phyloP scores from a whole-genome alignment of 2,329 filamentous ascomycete genomes.

The Paraphaeosphaeria sporulosa region DNA sequence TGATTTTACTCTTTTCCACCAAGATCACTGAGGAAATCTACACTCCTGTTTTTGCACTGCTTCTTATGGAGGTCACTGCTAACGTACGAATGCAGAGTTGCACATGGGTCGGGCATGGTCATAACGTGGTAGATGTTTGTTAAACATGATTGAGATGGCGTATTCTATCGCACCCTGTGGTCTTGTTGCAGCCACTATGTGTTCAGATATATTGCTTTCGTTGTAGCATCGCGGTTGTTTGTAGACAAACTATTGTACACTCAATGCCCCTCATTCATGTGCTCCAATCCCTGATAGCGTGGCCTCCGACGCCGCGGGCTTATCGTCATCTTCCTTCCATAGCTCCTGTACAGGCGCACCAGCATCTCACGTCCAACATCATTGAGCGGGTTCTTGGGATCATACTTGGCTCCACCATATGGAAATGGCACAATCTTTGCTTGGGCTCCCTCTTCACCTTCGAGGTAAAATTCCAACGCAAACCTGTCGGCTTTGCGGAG shows the following conservation, averaged over 20 bases:
- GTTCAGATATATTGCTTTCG: neutral
- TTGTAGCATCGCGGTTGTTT: neutral
- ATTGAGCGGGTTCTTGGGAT: constrained; percentile 35
- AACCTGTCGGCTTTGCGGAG: constrained; percentile 41
- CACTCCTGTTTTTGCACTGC: constrained; percentile 21
- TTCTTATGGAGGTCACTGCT: constrained; percentile 22
- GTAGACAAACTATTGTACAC: neutral
- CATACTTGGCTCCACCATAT: constrained; percentile 44
- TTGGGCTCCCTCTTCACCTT: constrained; percentile 34
- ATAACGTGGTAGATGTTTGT: too few species aligned
- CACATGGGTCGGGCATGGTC: neutral
- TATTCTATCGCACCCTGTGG: too few species aligned
- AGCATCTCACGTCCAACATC: constrained; percentile 37
- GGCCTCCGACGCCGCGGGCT: constrained; percentile 19
- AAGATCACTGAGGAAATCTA: constrained; percentile 70
- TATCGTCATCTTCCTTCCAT: constrained; percentile 43
- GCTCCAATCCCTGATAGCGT: neutral
- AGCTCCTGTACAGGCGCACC: constrained; percentile 39
- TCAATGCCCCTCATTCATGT: constrained; percentile 1
- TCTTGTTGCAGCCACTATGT: neutral
- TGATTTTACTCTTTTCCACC: constrained; percentile 67
- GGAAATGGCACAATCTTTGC: constrained; percentile 43
- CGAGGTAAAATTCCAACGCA: constrained; percentile 43
- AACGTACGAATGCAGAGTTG: constrained; percentile 22
- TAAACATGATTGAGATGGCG: too few species aligned